phyloP scores from a whole-genome alignment of 139 green algal species.

The Axilococcus clingmanii region DNA sequence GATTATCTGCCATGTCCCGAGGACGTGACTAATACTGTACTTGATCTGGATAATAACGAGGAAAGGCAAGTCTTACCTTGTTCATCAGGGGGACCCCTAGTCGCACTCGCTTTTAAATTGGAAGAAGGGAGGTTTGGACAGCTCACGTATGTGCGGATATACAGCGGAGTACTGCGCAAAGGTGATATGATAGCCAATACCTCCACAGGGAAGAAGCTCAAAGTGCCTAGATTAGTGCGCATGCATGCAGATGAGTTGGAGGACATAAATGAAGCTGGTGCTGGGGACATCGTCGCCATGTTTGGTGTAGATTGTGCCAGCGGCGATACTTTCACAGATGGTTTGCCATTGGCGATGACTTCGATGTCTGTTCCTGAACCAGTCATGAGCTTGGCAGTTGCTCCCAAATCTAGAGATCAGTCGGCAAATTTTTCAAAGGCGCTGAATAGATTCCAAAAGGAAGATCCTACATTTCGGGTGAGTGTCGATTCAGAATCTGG shows the following conservation, averaged over 20 bases:
- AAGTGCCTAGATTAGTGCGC: slow-evolving; percentile 82
- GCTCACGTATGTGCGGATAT: slow-evolving; percentile 96
- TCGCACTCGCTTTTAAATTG: slow-evolving; percentile 94
- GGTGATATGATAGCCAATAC: slow-evolving; percentile 73
- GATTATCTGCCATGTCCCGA: slow-evolving; percentile 84
- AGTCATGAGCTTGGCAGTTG: slow-evolving; percentile 94
- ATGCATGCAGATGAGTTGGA: slow-evolving; percentile 88
- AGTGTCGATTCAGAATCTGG: slow-evolving; percentile 56
- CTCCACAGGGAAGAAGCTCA: slow-evolving; percentile 57
- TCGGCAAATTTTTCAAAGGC: slow-evolving; percentile 61
- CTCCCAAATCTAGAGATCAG: slow-evolving; percentile 60
- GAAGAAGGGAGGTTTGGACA: slow-evolving; percentile 97
- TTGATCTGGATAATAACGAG: slow-evolving; percentile 66
- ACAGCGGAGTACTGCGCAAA: slow-evolving; percentile 76
- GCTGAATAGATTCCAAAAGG: slow-evolving; percentile 77
- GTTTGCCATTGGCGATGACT: slow-evolving; percentile 61
- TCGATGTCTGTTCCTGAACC: slow-evolving; percentile 92
- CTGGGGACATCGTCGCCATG: slow-evolving; percentile 95
- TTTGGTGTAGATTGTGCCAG: slow-evolving; percentile 97
- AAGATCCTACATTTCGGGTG: slow-evolving; percentile 98
- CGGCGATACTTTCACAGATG: slow-evolving; percentile 94
- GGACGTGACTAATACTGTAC: slow-evolving; percentile 53
- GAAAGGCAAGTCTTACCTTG: slow-evolving; percentile 45
- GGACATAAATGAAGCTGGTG: slow-evolving; percentile 67
- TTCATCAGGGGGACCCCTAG: slow-evolving; percentile 38